Evolutionary conservation across 345 rosid species (phyloP), one percentile per base, ranked within the genome.

Genomic region (Gossypium thurberi): DNA sequence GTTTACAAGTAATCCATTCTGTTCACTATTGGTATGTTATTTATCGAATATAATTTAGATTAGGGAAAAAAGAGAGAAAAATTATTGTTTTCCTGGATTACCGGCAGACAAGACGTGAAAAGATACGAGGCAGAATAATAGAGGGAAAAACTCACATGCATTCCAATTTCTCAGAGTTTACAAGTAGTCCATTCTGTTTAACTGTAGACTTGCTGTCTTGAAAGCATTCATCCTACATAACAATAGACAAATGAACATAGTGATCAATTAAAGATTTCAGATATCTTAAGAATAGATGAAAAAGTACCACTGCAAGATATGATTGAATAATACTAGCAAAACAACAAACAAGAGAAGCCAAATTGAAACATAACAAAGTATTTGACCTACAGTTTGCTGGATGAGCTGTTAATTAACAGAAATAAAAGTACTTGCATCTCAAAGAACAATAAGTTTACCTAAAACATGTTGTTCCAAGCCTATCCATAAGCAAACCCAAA

Each of bases 211-310:
- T 74, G 59, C 72, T 72, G 46, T 70, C 83, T 74, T 77, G 73
- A 74, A 69, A 77, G 56, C 62, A 65, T 47, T 65, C 78, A 70
- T 74, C 80, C 83, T 80, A 78, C 71, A 52, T 47, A 26, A 56
- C 17, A 61, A 61, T 47, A 37, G 37, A 60, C 53, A 69, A 46
- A 71, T 10, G 8, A 43, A 44, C 52, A 18, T 28, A 13, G 70
- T 3, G 20, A 65, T 65, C 28, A 44, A 5, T 65, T 65, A 46
- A 46, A 33, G 43, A 26, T 23, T 20, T 56, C 6, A 44, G 33
- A 46, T 7, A 23, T 46, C 70, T 65, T 23, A 11, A 18, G 51
- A 64, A 42, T 42, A 18, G 9, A 65, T 23, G 17, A 65, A 46
- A 14, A 50, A 25, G 15, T 17, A 50, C 7, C 2, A 14, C 3